A percentile compares a stretch with the other conserved stretches of the same genome.
Evolutionary conservation across 2,329 filamentous ascomycete genomes (phyloP).

Genomic region (Cercospora citrullina): DNA sequence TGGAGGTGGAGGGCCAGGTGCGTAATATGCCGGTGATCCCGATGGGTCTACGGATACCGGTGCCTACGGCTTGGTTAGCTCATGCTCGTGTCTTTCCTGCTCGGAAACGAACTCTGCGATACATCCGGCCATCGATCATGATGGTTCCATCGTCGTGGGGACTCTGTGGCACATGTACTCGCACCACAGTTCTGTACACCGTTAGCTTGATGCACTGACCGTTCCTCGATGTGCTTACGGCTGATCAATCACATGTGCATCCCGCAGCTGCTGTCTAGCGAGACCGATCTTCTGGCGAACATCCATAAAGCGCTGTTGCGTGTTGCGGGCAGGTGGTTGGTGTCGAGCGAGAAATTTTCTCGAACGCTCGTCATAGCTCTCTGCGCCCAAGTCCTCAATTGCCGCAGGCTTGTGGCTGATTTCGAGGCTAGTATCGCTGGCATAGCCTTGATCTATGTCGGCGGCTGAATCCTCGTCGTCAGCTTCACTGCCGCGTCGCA

Average conservation of each 20-base stretch:
- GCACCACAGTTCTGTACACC: constrained; percentile 19
- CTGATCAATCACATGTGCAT: constrained; percentile 12
- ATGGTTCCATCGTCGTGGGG: constrained; percentile 15
- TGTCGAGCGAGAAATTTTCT: constrained; percentile 25
- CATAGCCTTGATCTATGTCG: constrained; percentile 26
- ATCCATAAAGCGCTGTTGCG: constrained; percentile 20
- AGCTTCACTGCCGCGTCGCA: constrained; percentile 18
- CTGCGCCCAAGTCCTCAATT: constrained; percentile 34
- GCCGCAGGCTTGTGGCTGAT: constrained; percentile 33
- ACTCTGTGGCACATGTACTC: constrained; percentile 22
- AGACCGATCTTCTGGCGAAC: constrained; percentile 28
- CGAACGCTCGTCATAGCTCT: constrained; percentile 32
- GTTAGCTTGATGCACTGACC: constrained; percentile 5
- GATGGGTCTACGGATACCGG: constrained; percentile 6
- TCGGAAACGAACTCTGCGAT: constrained; percentile 14
- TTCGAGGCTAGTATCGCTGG: constrained; percentile 35
- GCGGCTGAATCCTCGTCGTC: constrained; percentile 28
- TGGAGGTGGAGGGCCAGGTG: constrained; percentile 7
- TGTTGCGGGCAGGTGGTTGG: constrained; percentile 17
- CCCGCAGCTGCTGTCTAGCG: constrained; percentile 26
- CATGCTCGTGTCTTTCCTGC: not conserved
- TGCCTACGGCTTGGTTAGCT: constrained; percentile 6
- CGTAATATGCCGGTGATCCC: constrained; percentile 11
- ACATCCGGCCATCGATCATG: constrained; percentile 21
- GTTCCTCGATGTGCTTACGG: constrained; percentile 13